Base-by-base conservation (phyloP, 345 rosid species). In the Citrus australasica region DNA sequence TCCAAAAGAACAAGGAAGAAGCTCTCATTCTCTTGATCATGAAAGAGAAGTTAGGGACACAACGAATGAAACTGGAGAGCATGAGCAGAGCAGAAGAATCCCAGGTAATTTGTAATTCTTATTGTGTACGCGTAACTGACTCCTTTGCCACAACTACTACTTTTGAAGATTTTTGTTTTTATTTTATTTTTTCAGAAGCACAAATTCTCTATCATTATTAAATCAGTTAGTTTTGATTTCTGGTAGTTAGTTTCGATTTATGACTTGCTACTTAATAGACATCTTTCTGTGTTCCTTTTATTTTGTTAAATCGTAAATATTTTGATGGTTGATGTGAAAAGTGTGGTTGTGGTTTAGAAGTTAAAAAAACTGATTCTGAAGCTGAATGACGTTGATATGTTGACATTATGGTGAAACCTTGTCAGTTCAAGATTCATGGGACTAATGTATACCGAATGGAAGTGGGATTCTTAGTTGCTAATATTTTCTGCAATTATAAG, bases 61-160 rank as follows among this genome's bases (percentile, higher is more conserved):
- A 73, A 74, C 80, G 46, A 70, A 60, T 32, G 79, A 80, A 68
- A 51, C 55, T 7, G 71, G 53, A 58, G 78, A 55, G 67, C 76
- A 72, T 35, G 83, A 69, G 5, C 70, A 73, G 32, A 46, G 66
- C 73, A 61, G 79, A 71, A 37, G 33, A 62, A 66, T 75, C 46
- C 35, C 83, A 60, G 88, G 86, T 85, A 83, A 77, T 11, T 60
- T 51, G 22, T 28, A n/a, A 13, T 70, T 22, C 66, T 35, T 28
- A 37, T 21, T 5, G 2, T 46, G 71, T 53, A 63, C 60, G 14
- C 35, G 58, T 37, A 74, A 37, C 66, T 14, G 9, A 74, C 59
- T 10, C 17, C 14, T 46, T 46, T 67, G 27, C 32, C 22, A 38
- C 19, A 42, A 17, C 21, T 51, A 2, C 17, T 1, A 25, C 32